A percentile compares a stretch with the other conserved stretches of the same genome.
These are phyloP conservation scores for Aquilaria sinensis DNA, from an alignment of 345 rosid species.

Conservation along the genomic window DNA sequence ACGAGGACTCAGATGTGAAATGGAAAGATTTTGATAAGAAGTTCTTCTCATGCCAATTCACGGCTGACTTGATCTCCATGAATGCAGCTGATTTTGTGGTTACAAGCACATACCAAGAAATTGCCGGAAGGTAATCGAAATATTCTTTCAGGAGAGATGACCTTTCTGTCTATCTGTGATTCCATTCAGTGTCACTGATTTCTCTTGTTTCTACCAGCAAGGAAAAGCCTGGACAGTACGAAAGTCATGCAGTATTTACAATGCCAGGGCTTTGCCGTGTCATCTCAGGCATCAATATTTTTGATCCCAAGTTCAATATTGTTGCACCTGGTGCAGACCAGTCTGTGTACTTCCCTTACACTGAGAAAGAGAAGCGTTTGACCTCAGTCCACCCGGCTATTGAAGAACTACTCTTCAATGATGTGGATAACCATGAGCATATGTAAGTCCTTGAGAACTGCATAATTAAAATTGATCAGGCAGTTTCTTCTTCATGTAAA, in stretches of 20 bases:
- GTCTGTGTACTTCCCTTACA: conserved; percentile 82
- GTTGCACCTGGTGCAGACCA: conserved; percentile 96
- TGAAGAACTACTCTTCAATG: conserved; percentile 62
- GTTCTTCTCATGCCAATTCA: conserved; percentile 93
- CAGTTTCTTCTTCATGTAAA: background rate
- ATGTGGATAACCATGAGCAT: conserved; percentile 63
- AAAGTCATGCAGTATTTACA: conserved; percentile 74
- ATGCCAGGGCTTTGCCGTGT: conserved; percentile 92
- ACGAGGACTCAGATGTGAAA: conserved; percentile 80
- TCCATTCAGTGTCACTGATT: background rate
- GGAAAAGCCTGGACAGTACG: conserved; percentile 81
- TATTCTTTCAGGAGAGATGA: conserved; percentile 2
- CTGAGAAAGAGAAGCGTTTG: conserved; percentile 44
- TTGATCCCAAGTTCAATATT: conserved; percentile 91
- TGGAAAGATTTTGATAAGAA: conserved; percentile 85
- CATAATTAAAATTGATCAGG: background rate
- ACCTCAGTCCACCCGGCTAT: conserved; percentile 64
- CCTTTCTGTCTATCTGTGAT: background rate
- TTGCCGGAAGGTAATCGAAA: conserved; percentile 68
- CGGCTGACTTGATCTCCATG: conserved; percentile 84
- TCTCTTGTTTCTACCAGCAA: conserved; percentile 35
- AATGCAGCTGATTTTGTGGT: conserved; percentile 80
- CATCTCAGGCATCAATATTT: conserved; percentile 83
- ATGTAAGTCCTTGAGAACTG: conserved; percentile 35
- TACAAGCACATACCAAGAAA: conserved; percentile 92